Conservation (phyloP, 352 stramenopile species). For the Phytopythium sindhum region DNA sequence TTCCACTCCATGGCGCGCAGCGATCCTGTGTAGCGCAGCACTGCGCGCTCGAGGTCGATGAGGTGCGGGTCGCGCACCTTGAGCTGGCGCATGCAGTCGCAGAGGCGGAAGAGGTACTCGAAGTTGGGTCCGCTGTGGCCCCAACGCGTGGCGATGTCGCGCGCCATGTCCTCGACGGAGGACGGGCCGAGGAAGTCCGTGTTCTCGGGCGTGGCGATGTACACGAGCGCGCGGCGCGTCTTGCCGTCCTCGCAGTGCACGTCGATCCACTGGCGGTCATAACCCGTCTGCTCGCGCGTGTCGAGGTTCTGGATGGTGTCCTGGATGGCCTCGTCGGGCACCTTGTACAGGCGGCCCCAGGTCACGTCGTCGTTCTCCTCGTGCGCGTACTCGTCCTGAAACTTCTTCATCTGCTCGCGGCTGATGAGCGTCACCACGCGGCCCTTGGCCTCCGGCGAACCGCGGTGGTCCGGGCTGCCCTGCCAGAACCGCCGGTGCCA, state of each 20-base stretch:
- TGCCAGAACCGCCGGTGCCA: conserved; percentile 90
- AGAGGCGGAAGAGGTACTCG: conserved; percentile 84
- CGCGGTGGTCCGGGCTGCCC: conserved; percentile 84
- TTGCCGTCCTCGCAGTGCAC: conserved; percentile 73
- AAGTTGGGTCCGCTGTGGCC: conserved; percentile 79
- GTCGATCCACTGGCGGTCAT: conserved; percentile 72
- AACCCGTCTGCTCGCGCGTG: conserved; percentile 82
- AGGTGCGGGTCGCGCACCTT: conserved; percentile 76
- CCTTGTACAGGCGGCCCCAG: conserved; percentile 86
- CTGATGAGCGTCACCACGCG: conserved; percentile 87
- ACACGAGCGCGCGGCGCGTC: conserved; percentile 70
- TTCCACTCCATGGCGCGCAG: conserved; percentile 34
- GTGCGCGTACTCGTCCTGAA: conserved; percentile 70
- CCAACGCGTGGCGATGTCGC: conserved; percentile 66
- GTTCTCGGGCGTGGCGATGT: conserved; percentile 84
- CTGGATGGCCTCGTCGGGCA: conserved; percentile 72
- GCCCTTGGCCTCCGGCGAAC: conserved; percentile 66
- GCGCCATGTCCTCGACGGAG: conserved; percentile 69
- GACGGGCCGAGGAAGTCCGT: conserved; percentile 77
- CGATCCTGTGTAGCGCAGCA: conserved; percentile 51
- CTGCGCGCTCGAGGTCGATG: conserved; percentile 62
- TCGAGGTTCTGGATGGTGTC: conserved; percentile 79
- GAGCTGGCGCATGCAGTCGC: conserved; percentile 72
- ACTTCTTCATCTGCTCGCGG: conserved; percentile 66
- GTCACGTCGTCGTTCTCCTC: conserved; percentile 61